Evolutionary conservation across 352 stramenopile genomes (phyloP), one percentile per base, ranked within the genome.

Genomic region (Globisporangium apiculatum): DNA sequence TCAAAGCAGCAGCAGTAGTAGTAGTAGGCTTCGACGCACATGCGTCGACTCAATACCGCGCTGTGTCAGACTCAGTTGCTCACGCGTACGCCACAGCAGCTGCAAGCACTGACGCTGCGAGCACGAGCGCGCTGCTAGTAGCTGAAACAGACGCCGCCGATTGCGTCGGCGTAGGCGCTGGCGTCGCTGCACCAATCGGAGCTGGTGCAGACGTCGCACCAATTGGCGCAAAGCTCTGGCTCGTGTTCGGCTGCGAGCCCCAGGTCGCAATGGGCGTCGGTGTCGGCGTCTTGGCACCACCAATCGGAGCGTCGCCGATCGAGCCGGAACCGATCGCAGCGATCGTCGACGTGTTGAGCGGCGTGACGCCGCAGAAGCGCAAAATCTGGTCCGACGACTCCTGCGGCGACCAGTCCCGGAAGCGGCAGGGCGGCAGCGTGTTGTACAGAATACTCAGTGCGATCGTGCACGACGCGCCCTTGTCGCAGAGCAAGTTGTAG

Each of bases 381-480:
- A 89, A 75, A 48, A 83, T 57, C 42, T 63, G 59, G 57, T 65
- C 63, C 35, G 69, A 60, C 50, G 68, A 63, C 48, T 75, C 69
- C 57, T 79, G 68, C 53, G 86, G 62, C 0, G 66, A 68, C 74
- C 68, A 82, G 60, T 79, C 66, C 31, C 76, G 48, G 67, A 79
- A 88, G 35, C 67, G 71, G 62, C 81, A 91, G 50, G 86, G 64
- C 7, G 81, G 78, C 56, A 91, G 60, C 52, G 47, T 59, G 51
- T 71, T 71, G 72, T 89, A 88, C 18, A 91, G 67, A 38, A 68
- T 54, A 58, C 83, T 64, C n/a, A 89, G 72, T 58, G 78, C 76
- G 2, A 66, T 63, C 18, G 50, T 76, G 58, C 81, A 91, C 10
- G 75, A 66, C 18, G 68, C 38, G 2, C 24, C 24, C 17, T 69